A percentile compares a stretch with the other conserved stretches of the same genome.
phyloP scores from a whole-genome alignment of 23 red algal genomes.

The Gracilaria caudata region DNA sequence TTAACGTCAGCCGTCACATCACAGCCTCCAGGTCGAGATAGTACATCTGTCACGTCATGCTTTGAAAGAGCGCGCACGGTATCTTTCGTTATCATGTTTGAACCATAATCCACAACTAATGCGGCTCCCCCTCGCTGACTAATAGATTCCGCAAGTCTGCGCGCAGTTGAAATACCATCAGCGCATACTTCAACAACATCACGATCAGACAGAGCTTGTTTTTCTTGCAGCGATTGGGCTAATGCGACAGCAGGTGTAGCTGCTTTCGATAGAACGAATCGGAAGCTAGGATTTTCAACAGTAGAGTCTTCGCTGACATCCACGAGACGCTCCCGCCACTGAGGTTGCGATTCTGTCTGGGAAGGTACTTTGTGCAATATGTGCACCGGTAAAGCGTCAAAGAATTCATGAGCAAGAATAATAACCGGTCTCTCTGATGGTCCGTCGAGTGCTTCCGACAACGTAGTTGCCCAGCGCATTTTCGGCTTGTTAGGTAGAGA shows the following conservation, averaged over 20 bases:
- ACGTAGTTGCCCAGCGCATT: slow-evolving; percentile 25
- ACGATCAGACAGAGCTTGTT: not conserved
- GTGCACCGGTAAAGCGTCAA: slow-evolving; percentile 97
- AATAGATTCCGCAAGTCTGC: slow-evolving; percentile 22
- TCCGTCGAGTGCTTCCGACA: slow-evolving; percentile 32
- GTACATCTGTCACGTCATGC: slow-evolving; percentile 62
- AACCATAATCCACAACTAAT: slow-evolving; percentile 91
- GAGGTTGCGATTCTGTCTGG: not conserved
- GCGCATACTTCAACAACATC: slow-evolving; percentile 42
- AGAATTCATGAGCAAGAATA: slow-evolving; percentile 93
- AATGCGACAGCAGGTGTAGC: slow-evolving; percentile 71
- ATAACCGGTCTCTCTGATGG: slow-evolving; percentile 7
- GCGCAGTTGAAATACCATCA: slow-evolving; percentile 26
- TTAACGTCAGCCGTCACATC: slow-evolving; percentile 97
- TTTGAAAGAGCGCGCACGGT: slow-evolving; percentile 76
- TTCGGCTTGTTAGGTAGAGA: not conserved
- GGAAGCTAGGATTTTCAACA: slow-evolving; percentile 42
- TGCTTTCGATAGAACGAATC: slow-evolving; percentile 60
- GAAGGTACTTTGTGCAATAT: slow-evolving; percentile 52
- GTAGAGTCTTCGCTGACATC: slow-evolving; percentile 32
- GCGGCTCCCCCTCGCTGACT: slow-evolving; percentile 53
- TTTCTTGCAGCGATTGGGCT: slow-evolving; percentile 9
- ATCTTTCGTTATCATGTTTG: not conserved
- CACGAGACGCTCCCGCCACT: slow-evolving; percentile 84
- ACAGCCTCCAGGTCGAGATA: slow-evolving; percentile 68